Base-by-base conservation (phyloP, 148 eudicot genomes). In the Cornus florida region DNA sequence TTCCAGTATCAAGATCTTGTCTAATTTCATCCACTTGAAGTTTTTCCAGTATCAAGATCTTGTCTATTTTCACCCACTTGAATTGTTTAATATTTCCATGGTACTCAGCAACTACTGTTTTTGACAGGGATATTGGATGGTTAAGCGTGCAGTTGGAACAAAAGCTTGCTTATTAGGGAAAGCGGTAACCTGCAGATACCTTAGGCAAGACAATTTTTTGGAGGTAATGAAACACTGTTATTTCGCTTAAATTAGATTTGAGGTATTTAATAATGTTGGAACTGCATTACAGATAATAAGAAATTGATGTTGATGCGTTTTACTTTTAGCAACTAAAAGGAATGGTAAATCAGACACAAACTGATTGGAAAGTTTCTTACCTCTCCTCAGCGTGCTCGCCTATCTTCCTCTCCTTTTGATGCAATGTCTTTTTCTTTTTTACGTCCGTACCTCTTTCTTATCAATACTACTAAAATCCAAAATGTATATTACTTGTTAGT, bases 121-220 rank as follows among this genome's bases (percentile, higher is more conserved):
- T 80, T 17, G 20, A 70, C 84, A 97, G 99, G 99, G 99, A 48
- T 97, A 97, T 82, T 97, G 99, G 98, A 97, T 97, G 99, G 99
- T 97, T 24, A 97, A 97, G 82, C 99, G 98, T 82, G 99, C 99
- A 3, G 99, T 97, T 81, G 99, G 99, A 77, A 81, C 94, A 70
- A 94, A 91, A 86, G 99, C 99, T 73, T 97, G 99, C 86, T 83
- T 94, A 71, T 77, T 97, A 71, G 99, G 99, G 74, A 97, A 97
- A 86, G 97, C 98, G 22, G 98, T 97, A 79, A 89, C 99, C 68
- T 97, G 99, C 87, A 88, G 85, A 60, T 97, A 97, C 89, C 86
- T 91, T 72, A 83, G 98, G 70, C 96, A 90, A 83, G 99, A 97
- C 80, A 97, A 97, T 70, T 97, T 97, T 88, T 82, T 97, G 79